Percentiles rank a stretch among this genome's conserved stretches.
These are phyloP conservation scores for Lecanicillium sp. DNA, from an alignment of 2,329 filamentous ascomycete genomes.

Conservation along the genomic window DNA sequence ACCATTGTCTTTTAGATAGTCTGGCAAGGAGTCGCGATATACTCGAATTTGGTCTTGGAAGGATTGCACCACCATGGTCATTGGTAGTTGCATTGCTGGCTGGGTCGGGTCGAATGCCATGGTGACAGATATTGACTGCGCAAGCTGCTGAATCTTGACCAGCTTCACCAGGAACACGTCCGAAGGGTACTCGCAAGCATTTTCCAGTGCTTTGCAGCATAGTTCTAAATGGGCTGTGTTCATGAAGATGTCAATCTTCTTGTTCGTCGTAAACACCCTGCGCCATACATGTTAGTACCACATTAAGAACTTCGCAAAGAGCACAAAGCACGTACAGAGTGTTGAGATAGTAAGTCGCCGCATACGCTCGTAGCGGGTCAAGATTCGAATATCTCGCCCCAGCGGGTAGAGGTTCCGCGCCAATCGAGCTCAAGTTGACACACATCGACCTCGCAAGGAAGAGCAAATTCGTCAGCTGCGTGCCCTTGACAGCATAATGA, in stretches of 20 bases:
- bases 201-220: constrained; percentile 33
- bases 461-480: constrained; percentile 40
- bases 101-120: constrained; percentile 23
- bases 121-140: constrained; percentile 36
- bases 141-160: constrained; percentile 37
- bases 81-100: constrained; percentile 27
- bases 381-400: constrained; percentile 21
- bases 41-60: constrained; percentile 35
- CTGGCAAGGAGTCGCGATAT: constrained; percentile 27
- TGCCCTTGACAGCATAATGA: constrained; percentile 39
- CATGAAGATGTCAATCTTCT: constrained; percentile 40
- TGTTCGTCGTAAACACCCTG: constrained; percentile 36
- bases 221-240: constrained; percentile 33
- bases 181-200: constrained; percentile 31
- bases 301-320: too few relatives aligned
- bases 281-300: constrained; percentile 2
- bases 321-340: constrained; percentile 29
- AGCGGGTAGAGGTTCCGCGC: constrained; percentile 18
- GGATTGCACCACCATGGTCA: constrained; percentile 31
- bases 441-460: constrained; percentile 40
- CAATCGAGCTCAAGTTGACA: constrained; percentile 27
- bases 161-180: constrained; percentile 37
- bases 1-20: constrained; percentile 26
- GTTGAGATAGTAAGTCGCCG: constrained; percentile 41
- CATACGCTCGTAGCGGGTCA: constrained; percentile 38